phyloP scores from a whole-genome alignment of 2,329 filamentous ascomycete genomes.

The Fusarium sp. region DNA sequence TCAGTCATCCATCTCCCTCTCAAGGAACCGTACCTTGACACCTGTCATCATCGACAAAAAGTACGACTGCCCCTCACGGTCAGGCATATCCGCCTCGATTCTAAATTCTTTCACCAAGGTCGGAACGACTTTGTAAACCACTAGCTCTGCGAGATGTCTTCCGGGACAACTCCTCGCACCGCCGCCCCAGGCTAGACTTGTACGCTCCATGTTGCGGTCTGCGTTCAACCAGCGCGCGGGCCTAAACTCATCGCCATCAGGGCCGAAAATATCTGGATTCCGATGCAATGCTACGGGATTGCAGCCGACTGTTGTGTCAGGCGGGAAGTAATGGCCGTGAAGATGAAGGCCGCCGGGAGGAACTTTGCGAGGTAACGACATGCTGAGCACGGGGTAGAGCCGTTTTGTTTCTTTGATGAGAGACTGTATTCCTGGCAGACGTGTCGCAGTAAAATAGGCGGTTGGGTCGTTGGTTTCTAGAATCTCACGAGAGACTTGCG shows the following conservation, averaged over 20 bases:
- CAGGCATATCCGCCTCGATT: constrained; percentile 53
- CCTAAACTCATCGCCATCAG: constrained; percentile 55
- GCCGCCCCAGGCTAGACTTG: constrained; percentile 64
- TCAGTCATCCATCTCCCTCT: background rate
- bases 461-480: constrained; percentile 20
- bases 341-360: constrained; percentile 52
- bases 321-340: constrained; percentile 55
- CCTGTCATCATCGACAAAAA: constrained; percentile 65
- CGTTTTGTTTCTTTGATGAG: constrained; percentile 64
- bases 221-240: constrained; percentile 61
- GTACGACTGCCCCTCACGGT: constrained; percentile 57
- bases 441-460: constrained; percentile 39
- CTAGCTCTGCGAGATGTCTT: constrained; percentile 61
- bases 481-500: constrained; percentile 51
- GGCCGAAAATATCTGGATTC: constrained; percentile 61
- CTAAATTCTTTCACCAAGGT: constrained; percentile 58
- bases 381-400: constrained; percentile 62
- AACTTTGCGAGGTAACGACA: constrained; percentile 61
- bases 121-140: constrained; percentile 59
- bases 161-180: constrained; percentile 64
- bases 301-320: constrained; percentile 62
- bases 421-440: constrained; percentile 55
- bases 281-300: constrained; percentile 63
- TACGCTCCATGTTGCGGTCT: constrained; percentile 58
- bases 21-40: constrained; percentile 55